Percentiles rank a stretch among this genome's conserved stretches.
Conservation (phyloP, 306 rosid genomes). For the Trifolium repens region DNA sequence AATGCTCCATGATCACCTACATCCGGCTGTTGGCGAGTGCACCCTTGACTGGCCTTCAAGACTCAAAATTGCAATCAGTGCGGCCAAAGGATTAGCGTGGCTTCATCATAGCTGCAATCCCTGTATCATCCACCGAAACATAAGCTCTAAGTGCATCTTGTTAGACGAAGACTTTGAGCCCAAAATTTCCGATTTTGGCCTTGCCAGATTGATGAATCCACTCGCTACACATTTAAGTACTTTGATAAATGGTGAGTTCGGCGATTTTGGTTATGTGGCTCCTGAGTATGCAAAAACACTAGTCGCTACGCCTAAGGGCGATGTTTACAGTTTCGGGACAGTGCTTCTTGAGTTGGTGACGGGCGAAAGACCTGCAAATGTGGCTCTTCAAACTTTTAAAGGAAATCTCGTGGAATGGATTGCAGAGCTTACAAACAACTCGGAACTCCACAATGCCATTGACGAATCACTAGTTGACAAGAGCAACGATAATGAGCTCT, state of each 20-base stretch:
- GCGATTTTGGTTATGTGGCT: conserved; percentile 94
- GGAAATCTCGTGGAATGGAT: conserved; percentile 93
- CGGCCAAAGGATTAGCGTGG: conserved; percentile 95
- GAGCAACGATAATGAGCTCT: conserved; percentile 71
- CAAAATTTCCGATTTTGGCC: conserved; percentile 91
- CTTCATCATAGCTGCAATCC: conserved; percentile 98
- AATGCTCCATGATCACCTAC: conserved; percentile 75
- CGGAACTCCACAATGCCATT: conserved; percentile 62
- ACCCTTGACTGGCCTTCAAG: conserved; percentile 75
- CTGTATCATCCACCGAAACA: conserved; percentile 92
- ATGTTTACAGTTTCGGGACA: conserved; percentile 84
- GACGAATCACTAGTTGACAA: conserved; percentile 67
- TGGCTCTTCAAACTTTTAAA: conserved; percentile 72
- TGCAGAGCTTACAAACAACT: conserved; percentile 51
- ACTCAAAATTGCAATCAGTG: conserved; percentile 85
- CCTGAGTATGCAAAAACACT: conserved; percentile 89
- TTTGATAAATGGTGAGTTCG: conserved; percentile 90
- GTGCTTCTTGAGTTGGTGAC: conserved; percentile 96
- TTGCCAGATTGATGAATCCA: conserved; percentile 94
- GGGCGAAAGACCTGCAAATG: conserved; percentile 74
- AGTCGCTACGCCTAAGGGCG: conserved; percentile 94
- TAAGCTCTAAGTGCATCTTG: conserved; percentile 90
- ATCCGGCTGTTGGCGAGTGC: conserved; percentile 51
- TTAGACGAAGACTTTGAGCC: conserved; percentile 82
- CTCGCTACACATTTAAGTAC: conserved; percentile 95